Conservation (phyloP, 805 yeast genomes). For the Suhomyces xylopsoci region DNA sequence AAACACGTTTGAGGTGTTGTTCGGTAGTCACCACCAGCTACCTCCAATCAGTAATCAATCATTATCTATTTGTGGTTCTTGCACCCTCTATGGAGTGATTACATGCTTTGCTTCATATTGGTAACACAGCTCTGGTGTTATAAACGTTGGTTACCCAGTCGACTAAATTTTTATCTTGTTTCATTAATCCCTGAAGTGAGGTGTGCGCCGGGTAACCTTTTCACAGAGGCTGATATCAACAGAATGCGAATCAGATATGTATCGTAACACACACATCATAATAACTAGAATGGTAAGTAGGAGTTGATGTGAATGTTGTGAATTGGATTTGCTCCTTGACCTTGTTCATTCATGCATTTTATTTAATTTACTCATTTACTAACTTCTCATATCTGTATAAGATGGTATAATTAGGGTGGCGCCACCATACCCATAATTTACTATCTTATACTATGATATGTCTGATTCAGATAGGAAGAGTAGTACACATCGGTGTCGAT, state of each 20-base stretch:
- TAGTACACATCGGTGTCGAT: conserved; percentile 57
- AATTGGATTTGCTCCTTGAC: background rate
- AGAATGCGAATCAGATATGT: background rate
- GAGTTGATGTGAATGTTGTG: background rate
- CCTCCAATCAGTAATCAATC: background rate
- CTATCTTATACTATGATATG: background rate
- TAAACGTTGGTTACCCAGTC: background rate
- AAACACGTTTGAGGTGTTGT: background rate
- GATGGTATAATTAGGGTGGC: background rate
- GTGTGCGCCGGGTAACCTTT: background rate
- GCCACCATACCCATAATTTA: background rate
- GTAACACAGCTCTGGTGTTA: background rate
- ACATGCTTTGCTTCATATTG: background rate
- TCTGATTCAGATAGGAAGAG: conserved; percentile 44
- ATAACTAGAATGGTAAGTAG: background rate
- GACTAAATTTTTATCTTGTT: background rate
- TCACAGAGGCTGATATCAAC: background rate
- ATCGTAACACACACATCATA: background rate
- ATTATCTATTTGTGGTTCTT: background rate
- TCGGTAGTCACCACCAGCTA: background rate
- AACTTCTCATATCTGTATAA: background rate
- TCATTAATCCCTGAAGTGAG: background rate
- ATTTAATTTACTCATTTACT: background rate
- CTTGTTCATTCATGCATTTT: background rate
- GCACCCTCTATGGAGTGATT: background rate